Conservation (phyloP, 208 protist species). For the Balamuthia mandrillaris region DNA sequence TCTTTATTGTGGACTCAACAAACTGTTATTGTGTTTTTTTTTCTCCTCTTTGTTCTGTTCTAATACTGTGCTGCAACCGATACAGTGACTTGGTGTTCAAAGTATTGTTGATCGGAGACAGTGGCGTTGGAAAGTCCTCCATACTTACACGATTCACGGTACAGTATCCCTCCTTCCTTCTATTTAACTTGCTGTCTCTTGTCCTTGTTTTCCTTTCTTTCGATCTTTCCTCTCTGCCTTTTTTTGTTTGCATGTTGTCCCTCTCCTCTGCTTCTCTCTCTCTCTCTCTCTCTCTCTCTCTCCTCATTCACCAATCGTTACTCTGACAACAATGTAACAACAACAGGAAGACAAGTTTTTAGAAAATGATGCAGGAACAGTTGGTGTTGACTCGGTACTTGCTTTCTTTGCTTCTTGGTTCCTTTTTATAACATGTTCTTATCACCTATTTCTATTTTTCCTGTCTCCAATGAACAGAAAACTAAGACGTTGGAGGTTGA, state of each 20-base stretch:
- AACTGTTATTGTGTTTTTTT: not conserved
- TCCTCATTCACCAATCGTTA: too few species aligned
- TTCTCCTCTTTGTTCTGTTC: not conserved
- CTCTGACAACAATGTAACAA: too few species aligned
- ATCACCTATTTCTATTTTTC: not conserved
- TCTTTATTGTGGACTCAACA: too few species aligned
- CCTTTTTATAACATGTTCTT: not conserved
- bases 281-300: too few species aligned
- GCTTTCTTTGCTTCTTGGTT: not conserved
- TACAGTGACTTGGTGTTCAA: slow-evolving; percentile 7
- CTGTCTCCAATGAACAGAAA: not conserved
- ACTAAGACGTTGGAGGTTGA: not conserved
- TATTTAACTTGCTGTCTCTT: not conserved
- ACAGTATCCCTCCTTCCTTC: not conserved
- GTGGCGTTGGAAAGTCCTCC: not conserved
- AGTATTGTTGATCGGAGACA: not conserved
- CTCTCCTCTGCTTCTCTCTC: too few species aligned
- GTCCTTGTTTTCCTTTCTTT: not conserved
- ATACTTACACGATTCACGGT: not conserved
- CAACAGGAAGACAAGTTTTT: slow-evolving; percentile 14
- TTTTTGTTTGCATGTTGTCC: not conserved
- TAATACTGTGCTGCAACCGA: not conserved
- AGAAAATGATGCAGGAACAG: not conserved
- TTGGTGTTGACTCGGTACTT: not conserved
- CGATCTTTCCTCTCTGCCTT: not conserved